Evolutionary conservation across 495 filamentous ascomycete genomes (phyloP).

Genomic region (Chaetomium fimeti): DNA sequence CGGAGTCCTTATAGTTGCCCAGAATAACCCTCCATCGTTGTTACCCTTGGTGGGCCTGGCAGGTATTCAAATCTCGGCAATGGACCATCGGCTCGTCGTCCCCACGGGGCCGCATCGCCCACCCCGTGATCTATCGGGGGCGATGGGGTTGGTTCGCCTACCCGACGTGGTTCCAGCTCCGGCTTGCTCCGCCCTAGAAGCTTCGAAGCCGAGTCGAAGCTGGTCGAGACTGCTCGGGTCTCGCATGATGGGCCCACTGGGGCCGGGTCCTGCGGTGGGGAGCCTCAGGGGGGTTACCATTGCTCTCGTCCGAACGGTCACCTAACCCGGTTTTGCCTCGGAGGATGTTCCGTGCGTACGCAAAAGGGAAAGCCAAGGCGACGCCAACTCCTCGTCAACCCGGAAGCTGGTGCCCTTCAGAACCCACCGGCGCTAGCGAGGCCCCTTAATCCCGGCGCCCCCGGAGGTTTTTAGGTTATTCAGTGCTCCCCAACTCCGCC

Average conservation of each 20-base stretch:
- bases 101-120: slow-evolving; percentile 4
- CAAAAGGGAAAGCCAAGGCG: slow-evolving; percentile 27
- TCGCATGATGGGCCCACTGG: background rate
- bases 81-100: slow-evolving; percentile 16
- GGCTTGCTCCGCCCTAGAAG: slow-evolving; percentile 5
- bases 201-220: background rate
- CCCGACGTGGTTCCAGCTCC: slow-evolving; percentile 5
- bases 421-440: slow-evolving; percentile 6
- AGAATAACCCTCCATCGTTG: background rate
- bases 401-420: slow-evolving; percentile 11
- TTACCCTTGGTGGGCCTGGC: background rate
- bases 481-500: background rate
- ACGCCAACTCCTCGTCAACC: slow-evolving; percentile 13
- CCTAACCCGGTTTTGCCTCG: slow-evolving; percentile 27
- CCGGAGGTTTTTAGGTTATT: slow-evolving; percentile 8
- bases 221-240: background rate
- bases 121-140: background rate
- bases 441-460: slow-evolving; percentile 14
- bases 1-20: background rate
- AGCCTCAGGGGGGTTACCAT: background rate
- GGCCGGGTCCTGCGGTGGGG: background rate
- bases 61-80: background rate
- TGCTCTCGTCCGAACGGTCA: background rate
- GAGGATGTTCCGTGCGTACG: slow-evolving; percentile 26
- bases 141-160: background rate